These are phyloP conservation scores for Physcomitrellopsis africana DNA, from an alignment of 225 moss, liverwort and hornwort species.

Conservation along the genomic window DNA sequence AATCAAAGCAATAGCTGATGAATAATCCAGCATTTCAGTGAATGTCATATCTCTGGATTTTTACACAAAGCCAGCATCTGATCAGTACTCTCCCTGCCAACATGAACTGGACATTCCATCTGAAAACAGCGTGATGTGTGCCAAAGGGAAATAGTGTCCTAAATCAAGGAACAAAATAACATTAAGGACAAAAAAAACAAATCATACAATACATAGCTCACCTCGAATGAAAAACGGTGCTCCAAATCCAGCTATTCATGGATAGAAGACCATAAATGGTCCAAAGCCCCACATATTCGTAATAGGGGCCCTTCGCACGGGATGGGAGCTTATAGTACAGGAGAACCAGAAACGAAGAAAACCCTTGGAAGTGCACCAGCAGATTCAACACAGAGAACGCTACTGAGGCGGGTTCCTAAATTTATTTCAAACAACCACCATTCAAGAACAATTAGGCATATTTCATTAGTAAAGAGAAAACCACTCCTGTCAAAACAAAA, in stretches of 20 bases:
- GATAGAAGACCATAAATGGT: slow-evolving; percentile 55
- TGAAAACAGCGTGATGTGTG: too few relatives aligned
- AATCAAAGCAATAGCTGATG: slow-evolving; percentile 86
- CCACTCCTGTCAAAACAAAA: too few relatives aligned
- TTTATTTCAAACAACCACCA: slow-evolving; percentile 20
- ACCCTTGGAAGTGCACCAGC: slow-evolving; percentile 83
- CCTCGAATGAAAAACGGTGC: slow-evolving; percentile 92
- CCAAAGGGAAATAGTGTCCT: too few relatives aligned
- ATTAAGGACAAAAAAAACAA: not conserved
- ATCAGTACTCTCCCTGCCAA: not conserved
- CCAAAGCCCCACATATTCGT: slow-evolving; percentile 66
- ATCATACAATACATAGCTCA: slow-evolving; percentile 32
- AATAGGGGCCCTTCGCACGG: slow-evolving; percentile 57
- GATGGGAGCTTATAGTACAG: slow-evolving; percentile 80
- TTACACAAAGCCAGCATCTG: slow-evolving; percentile 16
- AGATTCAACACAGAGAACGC: slow-evolving; percentile 88
- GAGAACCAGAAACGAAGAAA: slow-evolving; percentile 78
- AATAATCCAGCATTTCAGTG: slow-evolving; percentile 96
- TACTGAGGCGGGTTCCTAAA: slow-evolving; percentile 96
- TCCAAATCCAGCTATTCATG: slow-evolving; percentile 78
- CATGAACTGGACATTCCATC: too few relatives aligned
- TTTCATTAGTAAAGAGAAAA: not conserved
- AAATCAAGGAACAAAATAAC: too few relatives aligned
- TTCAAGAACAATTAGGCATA: not conserved
- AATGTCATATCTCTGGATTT: slow-evolving; percentile 78